Evolutionary conservation across 2,329 filamentous ascomycete species (phyloP), one percentile per base, ranked within the genome.

Genomic region (Cytospora mali): DNA sequence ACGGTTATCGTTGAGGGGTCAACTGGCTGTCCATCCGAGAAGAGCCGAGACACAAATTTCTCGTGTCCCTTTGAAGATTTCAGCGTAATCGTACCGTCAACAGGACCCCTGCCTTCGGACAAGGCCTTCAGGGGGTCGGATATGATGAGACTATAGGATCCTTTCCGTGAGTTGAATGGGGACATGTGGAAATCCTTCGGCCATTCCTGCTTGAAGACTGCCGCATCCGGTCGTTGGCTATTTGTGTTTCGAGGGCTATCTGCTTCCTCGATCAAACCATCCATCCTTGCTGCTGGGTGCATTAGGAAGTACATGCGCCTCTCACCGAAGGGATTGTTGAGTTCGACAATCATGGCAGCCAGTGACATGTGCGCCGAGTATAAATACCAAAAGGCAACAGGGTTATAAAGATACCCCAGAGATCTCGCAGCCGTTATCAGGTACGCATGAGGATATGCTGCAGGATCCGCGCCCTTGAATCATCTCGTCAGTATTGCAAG

Each of bases 301-400:
- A 80, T 79, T 14, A 90, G 75, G 39, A 88, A 78, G 69, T 91
- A 91, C 73, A 88, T 83, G 11, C 88, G 83, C 56, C 88, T 80
- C 73, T 93, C 90, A 55, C 85, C 88, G 70, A 91, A 92, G 0
- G 88, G 91, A 68, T 92, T 92, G 74, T 91, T 91, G 52, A 92
- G 88, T 72, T 93, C 90, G 1, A 91, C 71, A 1, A 93, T 80
- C 75, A 92, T 86, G 61, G 86, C 86, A 27, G 79, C 81, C 16
- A 93, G 77, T 6, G 80, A 74, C 62, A 82, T 81, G 10, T 83
- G 74, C 0, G 74, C 67, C 14, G 86, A 82, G 71, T 93, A 93
- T 2, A 93, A 80, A 67, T 92, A 92, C 88, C 90, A 93, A 69
- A 93, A 90, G 0, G 89, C 92, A 3, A 90, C 87, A 0, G 89